Conservation (phyloP, 2,329 filamentous ascomycete genomes). For the Cercospora sp. region DNA sequence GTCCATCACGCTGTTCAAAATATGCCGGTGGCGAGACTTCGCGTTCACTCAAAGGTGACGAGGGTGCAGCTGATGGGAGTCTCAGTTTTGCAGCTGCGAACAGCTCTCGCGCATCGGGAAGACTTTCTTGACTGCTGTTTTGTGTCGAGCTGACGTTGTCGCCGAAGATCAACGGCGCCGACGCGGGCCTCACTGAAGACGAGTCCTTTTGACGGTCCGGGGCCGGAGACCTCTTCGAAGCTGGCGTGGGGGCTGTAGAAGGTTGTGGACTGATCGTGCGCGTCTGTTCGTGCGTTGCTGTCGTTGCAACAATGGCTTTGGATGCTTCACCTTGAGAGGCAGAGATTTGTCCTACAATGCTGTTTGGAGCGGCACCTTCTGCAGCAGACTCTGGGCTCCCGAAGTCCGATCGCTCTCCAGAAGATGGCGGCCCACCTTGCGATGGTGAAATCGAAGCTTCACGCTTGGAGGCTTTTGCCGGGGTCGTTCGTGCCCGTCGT, state of each 20-base stretch:
- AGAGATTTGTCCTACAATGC: not conserved
- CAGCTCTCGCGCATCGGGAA: conserved; percentile 15
- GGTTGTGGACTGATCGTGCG: not conserved
- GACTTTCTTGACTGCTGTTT: conserved; percentile 16
- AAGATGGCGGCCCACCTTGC: not conserved
- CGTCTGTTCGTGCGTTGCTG: not conserved
- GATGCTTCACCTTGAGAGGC: not conserved
- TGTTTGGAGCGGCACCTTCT: not conserved
- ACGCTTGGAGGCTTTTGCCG: not conserved
- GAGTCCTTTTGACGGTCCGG: not conserved
- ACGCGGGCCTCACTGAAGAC: not conserved
- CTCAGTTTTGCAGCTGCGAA: not conserved
- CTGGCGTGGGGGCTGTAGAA: not conserved
- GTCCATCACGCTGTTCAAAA: not conserved
- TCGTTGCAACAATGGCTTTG: not conserved
- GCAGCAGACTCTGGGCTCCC: not conserved
- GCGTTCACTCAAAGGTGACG: conserved; percentile 34
- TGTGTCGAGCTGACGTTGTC: not conserved
- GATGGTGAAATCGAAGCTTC: not conserved
- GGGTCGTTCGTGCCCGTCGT: not conserved
- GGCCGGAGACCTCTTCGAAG: not conserved
- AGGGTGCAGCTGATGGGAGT: not conserved
- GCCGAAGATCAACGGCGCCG: not conserved
- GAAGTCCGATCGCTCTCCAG: not conserved
- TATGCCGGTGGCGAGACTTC: conserved; percentile 28